Evolutionary conservation across 495 filamentous ascomycete genomes (phyloP).

Genomic region (Aspergillus mulundensis): DNA sequence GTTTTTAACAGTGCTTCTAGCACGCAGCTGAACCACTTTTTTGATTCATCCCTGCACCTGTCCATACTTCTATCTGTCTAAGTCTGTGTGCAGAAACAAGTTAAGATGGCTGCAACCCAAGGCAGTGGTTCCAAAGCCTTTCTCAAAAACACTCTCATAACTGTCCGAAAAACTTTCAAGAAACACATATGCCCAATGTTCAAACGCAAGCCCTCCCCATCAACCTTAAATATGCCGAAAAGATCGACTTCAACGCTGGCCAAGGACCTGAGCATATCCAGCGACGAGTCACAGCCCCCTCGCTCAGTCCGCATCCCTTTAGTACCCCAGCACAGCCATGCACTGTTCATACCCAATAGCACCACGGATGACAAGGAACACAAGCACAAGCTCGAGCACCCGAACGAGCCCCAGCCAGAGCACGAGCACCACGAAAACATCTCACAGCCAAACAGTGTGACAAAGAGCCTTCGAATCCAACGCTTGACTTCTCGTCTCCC

Average conservation of each 20-base stretch:
- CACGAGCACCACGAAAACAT: neutral
- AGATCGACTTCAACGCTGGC: constrained; percentile 1
- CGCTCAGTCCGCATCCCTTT: neutral
- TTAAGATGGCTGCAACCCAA: constrained; percentile 7
- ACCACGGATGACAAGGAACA: neutral
- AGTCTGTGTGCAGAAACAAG: neutral
- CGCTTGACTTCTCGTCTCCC: neutral
- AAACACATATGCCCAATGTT: neutral
- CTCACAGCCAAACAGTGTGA: neutral
- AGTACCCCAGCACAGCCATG: neutral
- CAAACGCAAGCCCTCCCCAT: neutral
- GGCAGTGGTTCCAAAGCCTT: neutral
- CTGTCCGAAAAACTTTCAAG: constrained; percentile 5
- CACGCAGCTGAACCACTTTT: too few relatives aligned
- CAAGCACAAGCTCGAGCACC: neutral
- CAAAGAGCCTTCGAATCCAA: neutral
- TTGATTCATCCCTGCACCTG: too few relatives aligned
- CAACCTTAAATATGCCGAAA: neutral
- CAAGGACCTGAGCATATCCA: neutral
- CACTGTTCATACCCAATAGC: neutral
- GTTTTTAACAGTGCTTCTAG: too few relatives aligned
- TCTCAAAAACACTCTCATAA: constrained; percentile 1
- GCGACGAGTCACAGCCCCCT: neutral
- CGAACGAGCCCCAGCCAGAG: neutral
- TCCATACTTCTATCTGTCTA: too few relatives aligned